These are phyloP conservation scores for Rhytidhysteron rufulum DNA, from an alignment of 2,329 filamentous ascomycete genomes.

Conservation along the genomic window DNA sequence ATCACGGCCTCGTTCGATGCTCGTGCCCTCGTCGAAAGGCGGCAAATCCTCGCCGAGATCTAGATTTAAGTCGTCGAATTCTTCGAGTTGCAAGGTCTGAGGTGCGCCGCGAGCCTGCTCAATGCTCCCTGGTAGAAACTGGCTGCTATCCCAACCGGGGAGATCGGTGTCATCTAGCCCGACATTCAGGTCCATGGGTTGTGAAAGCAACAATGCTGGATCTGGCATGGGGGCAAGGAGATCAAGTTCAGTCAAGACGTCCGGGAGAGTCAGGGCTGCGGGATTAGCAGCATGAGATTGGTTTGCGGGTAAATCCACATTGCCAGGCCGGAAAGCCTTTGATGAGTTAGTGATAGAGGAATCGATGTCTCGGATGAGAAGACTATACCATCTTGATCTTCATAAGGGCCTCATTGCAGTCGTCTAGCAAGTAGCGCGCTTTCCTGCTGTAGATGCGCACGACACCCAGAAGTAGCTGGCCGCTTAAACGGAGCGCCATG, in stretches of 20 bases:
- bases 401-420: constrained; percentile 94
- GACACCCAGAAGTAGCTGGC: constrained; percentile 90
- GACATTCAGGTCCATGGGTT: constrained; percentile 53
- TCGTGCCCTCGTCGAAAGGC: constrained; percentile 44
- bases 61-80: constrained; percentile 55
- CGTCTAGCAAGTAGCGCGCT: constrained; percentile 90
- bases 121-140: constrained; percentile 70
- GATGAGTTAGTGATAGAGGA: constrained; percentile 12
- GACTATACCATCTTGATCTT: constrained; percentile 91
- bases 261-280: constrained; percentile 82
- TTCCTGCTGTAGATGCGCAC: constrained; percentile 97
- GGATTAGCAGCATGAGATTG: constrained; percentile 73
- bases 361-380: constrained; percentile 20
- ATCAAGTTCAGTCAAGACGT: constrained; percentile 90
- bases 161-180: constrained; percentile 40
- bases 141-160: constrained; percentile 63
- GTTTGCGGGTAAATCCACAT: constrained; percentile 88
- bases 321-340: constrained; percentile 78
- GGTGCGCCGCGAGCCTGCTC: constrained; percentile 45
- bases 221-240: constrained; percentile 75
- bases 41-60: constrained; percentile 57
- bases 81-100: constrained; percentile 45
- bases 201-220: constrained; percentile 75
- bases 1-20: constrained; percentile 87
- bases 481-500: constrained; percentile 89